Conservation (phyloP, 2,329 filamentous ascomycete species). For the Truncatella angustata region DNA sequence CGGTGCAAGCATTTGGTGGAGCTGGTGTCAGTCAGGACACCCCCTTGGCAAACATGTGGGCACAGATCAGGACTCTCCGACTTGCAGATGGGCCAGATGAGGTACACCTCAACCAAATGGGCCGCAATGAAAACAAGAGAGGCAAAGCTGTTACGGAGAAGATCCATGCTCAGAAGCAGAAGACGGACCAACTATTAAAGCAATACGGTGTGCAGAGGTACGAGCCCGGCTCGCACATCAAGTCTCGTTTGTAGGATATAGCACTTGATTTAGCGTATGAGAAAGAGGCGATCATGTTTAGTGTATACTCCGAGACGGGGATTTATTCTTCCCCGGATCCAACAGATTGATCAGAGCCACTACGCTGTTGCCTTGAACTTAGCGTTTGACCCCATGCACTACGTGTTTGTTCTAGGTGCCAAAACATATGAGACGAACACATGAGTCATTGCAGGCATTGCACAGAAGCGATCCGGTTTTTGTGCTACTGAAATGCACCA, state of each 20-base stretch:
- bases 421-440: neutral
- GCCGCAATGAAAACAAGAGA: constrained; percentile 74
- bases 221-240: constrained; percentile 53
- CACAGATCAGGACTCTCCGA: constrained; percentile 74
- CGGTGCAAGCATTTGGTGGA: constrained; percentile 88
- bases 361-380: neutral
- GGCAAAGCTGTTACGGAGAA: constrained; percentile 58
- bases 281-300: too few relatives aligned
- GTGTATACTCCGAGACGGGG: too few relatives aligned
- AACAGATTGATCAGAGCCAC: neutral
- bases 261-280: constrained; percentile 1
- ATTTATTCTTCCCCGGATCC: too few relatives aligned
- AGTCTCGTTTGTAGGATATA: constrained; percentile 40
- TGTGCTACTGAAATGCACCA: neutral
- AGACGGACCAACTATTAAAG: constrained; percentile 64
- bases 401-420: neutral
- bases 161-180: constrained; percentile 63
- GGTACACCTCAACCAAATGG: constrained; percentile 83
- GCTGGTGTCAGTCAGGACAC: constrained; percentile 94
- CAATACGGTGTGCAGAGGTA: constrained; percentile 47
- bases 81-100: constrained; percentile 95
- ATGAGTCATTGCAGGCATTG: constrained; percentile 4
- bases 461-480: constrained; percentile 1
- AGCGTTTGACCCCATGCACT: neutral
- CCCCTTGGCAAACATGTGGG: constrained; percentile 82